Evolutionary conservation across 2,329 filamentous ascomycete genomes (phyloP).

Genomic region (Apiospora aurea): DNA sequence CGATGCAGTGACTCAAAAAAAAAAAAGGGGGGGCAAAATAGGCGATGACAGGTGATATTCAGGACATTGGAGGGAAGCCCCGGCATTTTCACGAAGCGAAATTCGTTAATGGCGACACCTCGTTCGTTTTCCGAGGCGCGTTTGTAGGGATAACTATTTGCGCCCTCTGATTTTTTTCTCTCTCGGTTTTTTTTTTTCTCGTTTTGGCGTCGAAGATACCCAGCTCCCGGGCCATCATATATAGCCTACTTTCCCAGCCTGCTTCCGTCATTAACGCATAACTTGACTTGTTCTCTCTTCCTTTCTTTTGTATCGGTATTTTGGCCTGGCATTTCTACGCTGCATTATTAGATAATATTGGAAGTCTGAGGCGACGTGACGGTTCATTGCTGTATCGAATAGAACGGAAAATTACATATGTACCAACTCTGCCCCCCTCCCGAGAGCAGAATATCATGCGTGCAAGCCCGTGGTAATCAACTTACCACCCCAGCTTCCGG

Average conservation of each 20-base stretch:
- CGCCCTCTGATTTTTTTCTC: not conserved
- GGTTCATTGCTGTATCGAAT: not conserved
- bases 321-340: not conserved
- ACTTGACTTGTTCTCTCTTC: not conserved
- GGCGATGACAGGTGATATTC: not conserved
- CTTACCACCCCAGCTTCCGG: no score
- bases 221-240: constrained; percentile 19
- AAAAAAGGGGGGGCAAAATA: not conserved
- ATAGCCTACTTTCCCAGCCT: not conserved
- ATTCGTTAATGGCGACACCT: not conserved
- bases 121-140: not conserved
- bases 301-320: not conserved
- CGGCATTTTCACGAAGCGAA: constrained; percentile 11
- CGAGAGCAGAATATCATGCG: not conserved
- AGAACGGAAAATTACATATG: not conserved
- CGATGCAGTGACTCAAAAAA: not conserved
- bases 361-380: not conserved
- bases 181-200: not conserved
- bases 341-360: constrained; percentile 20
- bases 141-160: not conserved
- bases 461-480: not conserved
- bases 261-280: not conserved
- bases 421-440: not conserved
- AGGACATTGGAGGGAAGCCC: not conserved
- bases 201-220: constrained; percentile 13